Evolutionary conservation across 257 asterid genomes (phyloP).

Genomic region (Capsicum baccatum): DNA sequence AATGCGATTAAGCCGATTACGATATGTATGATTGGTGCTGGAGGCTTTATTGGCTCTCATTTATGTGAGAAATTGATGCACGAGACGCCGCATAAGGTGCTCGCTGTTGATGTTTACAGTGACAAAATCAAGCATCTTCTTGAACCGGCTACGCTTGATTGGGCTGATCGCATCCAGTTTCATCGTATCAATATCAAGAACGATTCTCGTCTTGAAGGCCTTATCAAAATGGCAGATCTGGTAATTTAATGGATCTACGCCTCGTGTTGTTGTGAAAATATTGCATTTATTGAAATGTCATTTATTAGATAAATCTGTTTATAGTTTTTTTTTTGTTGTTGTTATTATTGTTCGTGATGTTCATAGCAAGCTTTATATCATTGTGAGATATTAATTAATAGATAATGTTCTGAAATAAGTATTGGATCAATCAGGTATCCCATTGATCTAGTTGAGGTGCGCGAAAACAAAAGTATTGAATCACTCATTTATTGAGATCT

Average conservation of each 20-base stretch:
- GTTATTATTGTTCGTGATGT: not conserved
- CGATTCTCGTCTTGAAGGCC: conserved; percentile 98
- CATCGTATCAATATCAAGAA: conserved; percentile 91
- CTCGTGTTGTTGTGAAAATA: not conserved
- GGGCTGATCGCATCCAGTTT: conserved; percentile 84
- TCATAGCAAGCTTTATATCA: not conserved
- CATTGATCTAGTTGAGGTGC: too few relatives aligned
- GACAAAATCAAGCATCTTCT: conserved; percentile 90
- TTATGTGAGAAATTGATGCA: conserved; percentile 85
- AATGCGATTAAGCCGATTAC: conserved; percentile 71
- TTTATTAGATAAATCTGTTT: not conserved
- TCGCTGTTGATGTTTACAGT: conserved; percentile 82
- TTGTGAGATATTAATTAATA: not conserved
- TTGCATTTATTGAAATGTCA: not conserved
- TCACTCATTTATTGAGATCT: not conserved
- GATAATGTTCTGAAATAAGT: not conserved
- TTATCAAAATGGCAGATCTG: conserved; percentile 95
- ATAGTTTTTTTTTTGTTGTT: not conserved
- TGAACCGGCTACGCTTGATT: conserved; percentile 60
- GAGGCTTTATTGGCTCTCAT: conserved; percentile 96
- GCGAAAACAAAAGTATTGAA: not conserved
- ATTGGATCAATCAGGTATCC: not conserved
- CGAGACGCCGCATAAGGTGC: conserved; percentile 80
- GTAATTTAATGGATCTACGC: conserved; percentile 38
- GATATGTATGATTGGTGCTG: conserved; percentile 96